Base-by-base conservation (phyloP, 192 early-diverging fungal species). In the Cetraspora pellucida region DNA sequence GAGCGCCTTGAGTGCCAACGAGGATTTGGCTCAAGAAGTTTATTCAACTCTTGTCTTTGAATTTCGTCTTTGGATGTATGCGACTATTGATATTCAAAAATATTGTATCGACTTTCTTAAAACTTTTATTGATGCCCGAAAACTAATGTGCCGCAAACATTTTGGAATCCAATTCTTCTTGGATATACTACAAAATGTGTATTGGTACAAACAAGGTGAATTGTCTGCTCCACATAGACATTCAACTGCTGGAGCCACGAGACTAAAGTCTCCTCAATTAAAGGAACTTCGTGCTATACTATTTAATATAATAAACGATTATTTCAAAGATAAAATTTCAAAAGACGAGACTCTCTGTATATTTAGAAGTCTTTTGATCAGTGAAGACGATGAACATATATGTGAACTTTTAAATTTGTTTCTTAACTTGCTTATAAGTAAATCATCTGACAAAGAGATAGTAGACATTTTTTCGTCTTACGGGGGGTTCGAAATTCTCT, bases 51-150 rank as follows among this genome's bases (percentile, higher is more conserved):
- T 76, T 21, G 25, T 64, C 19, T 76, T 76, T 66, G 74, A 76
- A 61, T 76, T 76, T 52, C 45, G 63, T 43, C 27, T 76, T n/a
- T 76, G 74, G 74, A 76, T 76, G 74, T 76, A 76, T 52, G 23
- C 74, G 13, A 52, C 74, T 9, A 44, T 67, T 28, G 74, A 76
- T 11, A 66, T 76, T 49, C 74, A 76, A 66, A 66, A 76, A 21
- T 76, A 76, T 66, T 76, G 74, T 46, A 66, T 76, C n/a, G 47
- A 76, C 11, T 66, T 66, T 57, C 52, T 76, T 17, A 76, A 76
- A 43, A 76, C 43, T 43, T 76, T 76, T 54, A 27, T 46, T 28
- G 74, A 76, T 52, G 54, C 74, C 4, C 25, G 74, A 10, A 76
- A 76, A 54, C 61, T 66, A 64, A 76, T 76, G 74, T 76, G 47